Conservation (phyloP, 2,329 filamentous ascomycete genomes). For the Colletotrichum caudatum region DNA sequence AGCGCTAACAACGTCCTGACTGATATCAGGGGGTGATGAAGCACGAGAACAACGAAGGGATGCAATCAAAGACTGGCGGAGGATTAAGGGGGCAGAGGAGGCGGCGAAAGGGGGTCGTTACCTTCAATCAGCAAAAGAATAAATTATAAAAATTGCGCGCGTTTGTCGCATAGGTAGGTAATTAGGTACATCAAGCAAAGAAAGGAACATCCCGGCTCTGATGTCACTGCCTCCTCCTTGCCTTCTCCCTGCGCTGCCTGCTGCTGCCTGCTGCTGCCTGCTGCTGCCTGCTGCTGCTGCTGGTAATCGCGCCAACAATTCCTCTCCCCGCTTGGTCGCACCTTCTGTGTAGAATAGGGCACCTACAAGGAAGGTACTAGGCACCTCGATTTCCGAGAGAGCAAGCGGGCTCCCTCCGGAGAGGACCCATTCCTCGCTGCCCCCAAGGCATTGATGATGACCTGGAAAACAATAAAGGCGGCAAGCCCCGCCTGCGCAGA, state of each 20-base stretch:
- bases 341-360: not conserved
- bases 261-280: not conserved
- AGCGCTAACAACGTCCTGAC: not conserved
- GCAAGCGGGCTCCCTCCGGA: not conserved
- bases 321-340: not conserved
- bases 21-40: not conserved
- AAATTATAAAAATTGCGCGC: not conserved
- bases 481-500: conserved; percentile 61
- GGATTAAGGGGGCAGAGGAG: not conserved
- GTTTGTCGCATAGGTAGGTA: not conserved
- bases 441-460: conserved; percentile 59
- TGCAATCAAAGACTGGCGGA: not conserved
- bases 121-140: not conserved
- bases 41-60: not conserved
- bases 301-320: no score
- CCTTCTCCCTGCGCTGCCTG: not conserved
- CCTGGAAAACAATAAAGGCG: conserved; percentile 65
- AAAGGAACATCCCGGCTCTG: conserved; percentile 34
- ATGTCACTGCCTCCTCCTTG: conserved; percentile 20
- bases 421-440: not conserved
- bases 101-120: not conserved
- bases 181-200: not conserved
- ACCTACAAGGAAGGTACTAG: no score
- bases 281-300: no score
- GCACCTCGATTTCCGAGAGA: not conserved